These are phyloP conservation scores for Drechslera avenae DNA, from an alignment of 2,329 filamentous ascomycete species.

Conservation along the genomic window DNA sequence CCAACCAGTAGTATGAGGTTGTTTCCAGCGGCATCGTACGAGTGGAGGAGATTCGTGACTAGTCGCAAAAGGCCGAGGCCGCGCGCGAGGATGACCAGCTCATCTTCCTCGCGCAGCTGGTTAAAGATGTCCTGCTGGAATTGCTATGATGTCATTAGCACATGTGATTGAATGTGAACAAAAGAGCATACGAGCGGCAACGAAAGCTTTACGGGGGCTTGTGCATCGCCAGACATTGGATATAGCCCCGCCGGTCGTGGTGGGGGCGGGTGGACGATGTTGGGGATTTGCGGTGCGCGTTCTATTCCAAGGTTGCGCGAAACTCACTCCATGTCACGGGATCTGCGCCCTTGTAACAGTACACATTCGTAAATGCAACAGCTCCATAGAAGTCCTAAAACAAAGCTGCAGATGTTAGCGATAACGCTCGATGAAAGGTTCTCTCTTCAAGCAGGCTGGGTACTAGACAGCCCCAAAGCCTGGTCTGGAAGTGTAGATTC, in stretches of 20 bases:
- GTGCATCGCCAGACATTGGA: constrained; percentile 50
- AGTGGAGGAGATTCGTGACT: constrained; percentile 93
- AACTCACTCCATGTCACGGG: constrained; percentile 37
- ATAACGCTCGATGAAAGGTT: too few species aligned
- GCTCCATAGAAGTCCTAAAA: too few species aligned
- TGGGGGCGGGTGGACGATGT: constrained; percentile 20
- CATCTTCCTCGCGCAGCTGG: constrained; percentile 76
- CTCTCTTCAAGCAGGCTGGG: too few species aligned
- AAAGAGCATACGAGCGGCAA: constrained; percentile 67
- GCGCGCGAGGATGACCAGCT: constrained; percentile 87
- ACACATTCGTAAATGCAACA: background rate
- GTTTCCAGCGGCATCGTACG: constrained; percentile 93
- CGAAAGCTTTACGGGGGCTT: constrained; percentile 75
- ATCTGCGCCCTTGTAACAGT: background rate
- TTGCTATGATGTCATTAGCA: constrained; percentile 56
- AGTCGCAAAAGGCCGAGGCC: constrained; percentile 91
- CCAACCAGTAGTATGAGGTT: constrained; percentile 89
- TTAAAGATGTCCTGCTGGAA: constrained; percentile 95
- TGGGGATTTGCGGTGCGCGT: constrained; percentile 25
- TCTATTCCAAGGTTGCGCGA: constrained; percentile 6
- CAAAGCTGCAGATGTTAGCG: too few species aligned
- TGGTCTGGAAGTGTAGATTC: constrained; percentile 22
- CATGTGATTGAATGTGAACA: constrained; percentile 3
- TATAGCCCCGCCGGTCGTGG: constrained; percentile 22
- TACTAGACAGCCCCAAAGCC: too few species aligned